Evolutionary conservation across 1,284 basidiomycete species (phyloP).

Genomic region (Irpex sp.): DNA sequence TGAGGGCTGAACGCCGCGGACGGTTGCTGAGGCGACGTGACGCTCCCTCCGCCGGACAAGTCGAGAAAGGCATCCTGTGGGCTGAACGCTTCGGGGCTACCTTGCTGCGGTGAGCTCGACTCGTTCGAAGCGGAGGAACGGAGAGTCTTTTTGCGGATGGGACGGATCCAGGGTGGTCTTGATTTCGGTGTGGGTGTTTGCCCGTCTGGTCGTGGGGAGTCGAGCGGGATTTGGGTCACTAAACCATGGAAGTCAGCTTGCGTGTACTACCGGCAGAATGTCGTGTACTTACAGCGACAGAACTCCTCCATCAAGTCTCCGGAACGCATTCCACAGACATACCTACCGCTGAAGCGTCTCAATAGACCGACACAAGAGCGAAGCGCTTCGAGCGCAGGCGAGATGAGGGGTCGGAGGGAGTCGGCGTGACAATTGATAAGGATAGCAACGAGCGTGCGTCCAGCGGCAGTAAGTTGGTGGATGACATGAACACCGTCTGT

Average conservation of each 20-base stretch:
- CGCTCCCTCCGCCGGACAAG: conserved; percentile 27
- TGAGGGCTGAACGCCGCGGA: conserved; percentile 19
- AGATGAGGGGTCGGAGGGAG: conserved; percentile 65
- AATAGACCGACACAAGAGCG: conserved; percentile 82
- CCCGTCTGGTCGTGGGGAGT: conserved; percentile 51
- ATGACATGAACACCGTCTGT: conserved; percentile 90
- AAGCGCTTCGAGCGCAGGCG: conserved; percentile 77
- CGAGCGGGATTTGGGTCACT: conserved; percentile 88
- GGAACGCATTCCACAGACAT: conserved; percentile 82
- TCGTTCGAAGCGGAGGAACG: conserved; percentile 41
- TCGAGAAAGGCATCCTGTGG: conserved; percentile 58
- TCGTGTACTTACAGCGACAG: conserved; percentile 69
- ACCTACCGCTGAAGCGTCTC: conserved; percentile 74
- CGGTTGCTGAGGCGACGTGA: conserved; percentile 12
- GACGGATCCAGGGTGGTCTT: conserved; percentile 82
- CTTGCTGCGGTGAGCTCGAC: conserved; percentile 47
- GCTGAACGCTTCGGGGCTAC: conserved; percentile 62
- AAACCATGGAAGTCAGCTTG: conserved; percentile 3
- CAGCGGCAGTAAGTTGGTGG: conserved; percentile 90
- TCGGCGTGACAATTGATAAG: conserved; percentile 77
- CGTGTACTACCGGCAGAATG: not conserved
- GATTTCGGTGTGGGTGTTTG: conserved; percentile 38
- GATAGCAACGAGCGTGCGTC: conserved; percentile 81
- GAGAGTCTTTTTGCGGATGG: conserved; percentile 72
- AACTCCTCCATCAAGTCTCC: conserved; percentile 92